Evolutionary conservation across 2,329 filamentous ascomycete genomes (phyloP).

Genomic region (Aureobasidium lini): DNA sequence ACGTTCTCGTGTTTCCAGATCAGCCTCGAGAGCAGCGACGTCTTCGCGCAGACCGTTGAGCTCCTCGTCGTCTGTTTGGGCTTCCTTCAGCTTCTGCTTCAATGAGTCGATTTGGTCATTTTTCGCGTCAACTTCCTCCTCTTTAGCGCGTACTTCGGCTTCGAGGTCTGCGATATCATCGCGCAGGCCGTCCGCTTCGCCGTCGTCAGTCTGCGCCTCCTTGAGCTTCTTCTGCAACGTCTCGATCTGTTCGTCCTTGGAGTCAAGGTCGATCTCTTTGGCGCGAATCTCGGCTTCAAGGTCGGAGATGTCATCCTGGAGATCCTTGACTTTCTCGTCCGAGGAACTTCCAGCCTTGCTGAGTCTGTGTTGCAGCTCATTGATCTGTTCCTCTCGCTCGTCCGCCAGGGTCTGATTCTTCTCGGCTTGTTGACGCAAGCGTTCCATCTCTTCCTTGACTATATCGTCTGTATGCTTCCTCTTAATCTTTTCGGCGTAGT

Average conservation of each 20-base stretch:
- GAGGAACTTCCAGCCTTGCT: conserved; percentile 26
- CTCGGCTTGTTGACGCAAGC: conserved; percentile 37
- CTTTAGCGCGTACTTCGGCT: conserved; percentile 41
- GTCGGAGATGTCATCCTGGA: conserved; percentile 43
- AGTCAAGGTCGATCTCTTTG: conserved; percentile 28
- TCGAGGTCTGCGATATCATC: conserved; percentile 46
- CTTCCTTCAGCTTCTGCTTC: conserved; percentile 32
- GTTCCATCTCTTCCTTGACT: conserved; percentile 54
- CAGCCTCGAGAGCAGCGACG: conserved; percentile 42
- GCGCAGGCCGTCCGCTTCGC: conserved; percentile 53
- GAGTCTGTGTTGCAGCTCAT: conserved; percentile 34
- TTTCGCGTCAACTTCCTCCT: conserved; percentile 35
- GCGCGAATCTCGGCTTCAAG: conserved; percentile 48
- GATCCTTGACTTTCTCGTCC: conserved; percentile 24
- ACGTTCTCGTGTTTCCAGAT: conserved; percentile 45
- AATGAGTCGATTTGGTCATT: conserved; percentile 45
- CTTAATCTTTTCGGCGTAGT: conserved; percentile 75
- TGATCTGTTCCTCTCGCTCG: conserved; percentile 37
- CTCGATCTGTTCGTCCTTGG: conserved; percentile 46
- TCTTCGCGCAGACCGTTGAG: conserved; percentile 55
- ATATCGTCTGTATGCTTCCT: conserved; percentile 62
- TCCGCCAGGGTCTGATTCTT: conserved; percentile 33
- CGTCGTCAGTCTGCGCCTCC: conserved; percentile 22
- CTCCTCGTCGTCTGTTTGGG: conserved; percentile 32
- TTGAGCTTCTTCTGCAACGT: conserved; percentile 33